A percentile compares a stretch with the other conserved stretches of the same genome.
Evolutionary conservation across 2,329 filamentous ascomycete species (phyloP).

Genomic region (Mollisia scopiformis): DNA sequence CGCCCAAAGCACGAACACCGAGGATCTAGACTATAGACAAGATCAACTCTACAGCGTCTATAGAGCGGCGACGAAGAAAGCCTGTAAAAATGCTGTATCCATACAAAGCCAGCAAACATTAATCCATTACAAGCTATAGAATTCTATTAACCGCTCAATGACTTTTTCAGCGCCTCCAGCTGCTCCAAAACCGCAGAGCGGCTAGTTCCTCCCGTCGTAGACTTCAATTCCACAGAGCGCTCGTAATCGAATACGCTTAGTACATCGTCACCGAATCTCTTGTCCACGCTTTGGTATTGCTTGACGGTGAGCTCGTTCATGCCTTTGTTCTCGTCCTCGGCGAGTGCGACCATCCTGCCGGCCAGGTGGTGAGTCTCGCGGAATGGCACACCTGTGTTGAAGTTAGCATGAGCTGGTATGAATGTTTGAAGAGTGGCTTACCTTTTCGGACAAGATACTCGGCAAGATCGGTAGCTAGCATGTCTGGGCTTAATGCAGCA

Average conservation of each 20-base stretch:
- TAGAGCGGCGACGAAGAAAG: too few relatives aligned
- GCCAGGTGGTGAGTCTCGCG: conserved; percentile 72
- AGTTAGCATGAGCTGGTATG: conserved; percentile 51
- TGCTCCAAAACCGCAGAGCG: not conserved
- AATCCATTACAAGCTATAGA: too few relatives aligned
- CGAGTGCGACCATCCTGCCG: conserved; percentile 4
- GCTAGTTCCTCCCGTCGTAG: conserved; percentile 77
- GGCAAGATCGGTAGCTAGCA: conserved; percentile 73
- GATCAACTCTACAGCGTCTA: too few relatives aligned
- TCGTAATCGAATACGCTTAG: conserved; percentile 75
- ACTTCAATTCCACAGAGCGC: conserved; percentile 76
- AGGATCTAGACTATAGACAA: too few relatives aligned
- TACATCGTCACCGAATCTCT: conserved; percentile 71
- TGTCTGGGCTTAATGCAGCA: conserved; percentile 77
- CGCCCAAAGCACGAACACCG: too few relatives aligned
- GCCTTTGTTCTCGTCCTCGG: not conserved
- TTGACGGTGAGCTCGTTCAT: conserved; percentile 43
- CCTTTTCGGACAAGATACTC: conserved; percentile 65
- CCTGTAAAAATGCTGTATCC: too few relatives aligned
- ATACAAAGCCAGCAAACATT: too few relatives aligned
- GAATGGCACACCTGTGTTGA: conserved; percentile 67
- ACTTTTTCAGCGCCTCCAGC: too few relatives aligned
- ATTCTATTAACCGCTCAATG: too few relatives aligned
- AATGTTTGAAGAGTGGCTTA: too few relatives aligned
- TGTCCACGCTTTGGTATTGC: conserved; percentile 68